These are phyloP conservation scores for Posidonia australis DNA, from an alignment of 106 monocot genomes.

Conservation along the genomic window DNA sequence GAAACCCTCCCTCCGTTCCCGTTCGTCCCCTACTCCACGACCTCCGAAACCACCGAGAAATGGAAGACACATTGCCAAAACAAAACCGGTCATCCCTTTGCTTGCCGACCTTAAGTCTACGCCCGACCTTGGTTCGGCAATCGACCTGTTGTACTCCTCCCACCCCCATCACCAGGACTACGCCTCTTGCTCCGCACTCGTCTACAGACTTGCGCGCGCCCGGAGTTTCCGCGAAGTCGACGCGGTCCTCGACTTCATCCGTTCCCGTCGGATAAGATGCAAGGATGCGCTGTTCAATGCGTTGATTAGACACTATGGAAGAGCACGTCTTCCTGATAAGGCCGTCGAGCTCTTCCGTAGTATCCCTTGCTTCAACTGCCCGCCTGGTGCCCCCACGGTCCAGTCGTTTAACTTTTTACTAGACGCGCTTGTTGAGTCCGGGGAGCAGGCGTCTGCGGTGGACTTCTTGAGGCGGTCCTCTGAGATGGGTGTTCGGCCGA, in stretches of 20 bases:
- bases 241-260: slow-evolving; percentile 42
- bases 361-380: slow-evolving; percentile 42
- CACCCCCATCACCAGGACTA: slow-evolving; percentile 22
- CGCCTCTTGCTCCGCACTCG: slow-evolving; percentile 32
- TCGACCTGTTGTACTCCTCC: slow-evolving; percentile 23
- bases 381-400: slow-evolving; percentile 27
- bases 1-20: neutral
- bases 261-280: slow-evolving; percentile 35
- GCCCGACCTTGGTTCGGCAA: slow-evolving; percentile 1
- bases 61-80: neutral
- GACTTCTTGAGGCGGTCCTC: slow-evolving; percentile 7
- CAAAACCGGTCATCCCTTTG: slow-evolving; percentile 2
- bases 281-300: slow-evolving; percentile 40
- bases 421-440: slow-evolving; percentile 55
- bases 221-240: slow-evolving; percentile 38
- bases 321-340: slow-evolving; percentile 34
- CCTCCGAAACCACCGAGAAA: neutral
- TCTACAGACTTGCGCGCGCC: slow-evolving; percentile 54
- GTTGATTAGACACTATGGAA: slow-evolving; percentile 49
- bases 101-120: slow-evolving; percentile 11
- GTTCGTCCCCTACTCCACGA: neutral
- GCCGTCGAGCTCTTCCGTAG: slow-evolving; percentile 53
- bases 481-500: slow-evolving; percentile 22
- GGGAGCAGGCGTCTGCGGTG: slow-evolving; percentile 23
- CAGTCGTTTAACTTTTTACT: slow-evolving; percentile 66